Evolutionary conservation across 768 basidiomycete genomes (phyloP).

Genomic region (Boletus rex-veris): DNA sequence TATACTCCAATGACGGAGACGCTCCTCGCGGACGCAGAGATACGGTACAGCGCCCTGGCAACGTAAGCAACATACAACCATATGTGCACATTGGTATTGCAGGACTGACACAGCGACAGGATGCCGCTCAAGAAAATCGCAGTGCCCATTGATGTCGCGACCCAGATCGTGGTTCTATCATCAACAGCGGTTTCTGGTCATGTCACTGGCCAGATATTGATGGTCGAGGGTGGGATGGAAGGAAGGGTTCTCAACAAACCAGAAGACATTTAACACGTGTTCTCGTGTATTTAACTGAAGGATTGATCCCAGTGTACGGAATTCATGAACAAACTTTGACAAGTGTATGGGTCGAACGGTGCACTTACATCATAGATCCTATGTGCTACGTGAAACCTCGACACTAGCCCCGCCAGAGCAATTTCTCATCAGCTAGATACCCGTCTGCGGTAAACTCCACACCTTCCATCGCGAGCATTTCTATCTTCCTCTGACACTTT

Average conservation of each 20-base stretch:
- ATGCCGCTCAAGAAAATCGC: conserved; percentile 71
- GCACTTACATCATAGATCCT: not conserved
- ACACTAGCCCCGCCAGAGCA: conserved; percentile 15
- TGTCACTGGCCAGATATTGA: conserved; percentile 66
- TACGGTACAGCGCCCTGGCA: conserved; percentile 58
- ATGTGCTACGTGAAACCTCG: not conserved
- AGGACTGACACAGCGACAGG: conserved; percentile 30
- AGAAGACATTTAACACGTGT: conserved; percentile 16
- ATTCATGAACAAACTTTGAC: too few species aligned
- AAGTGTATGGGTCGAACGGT: not conserved
- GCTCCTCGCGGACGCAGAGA: conserved; percentile 49
- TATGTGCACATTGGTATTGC: too few species aligned
- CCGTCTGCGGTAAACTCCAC: conserved; percentile 48
- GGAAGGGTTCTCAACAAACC: conserved; percentile 48
- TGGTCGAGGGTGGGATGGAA: conserved; percentile 80
- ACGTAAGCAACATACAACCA: conserved; percentile 44
- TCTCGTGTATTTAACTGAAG: too few species aligned
- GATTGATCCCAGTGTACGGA: not conserved
- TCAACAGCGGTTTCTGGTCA: conserved; percentile 64
- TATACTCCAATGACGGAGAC: conserved; percentile 61
- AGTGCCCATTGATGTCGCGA: conserved; percentile 58
- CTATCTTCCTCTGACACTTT: conserved; percentile 45
- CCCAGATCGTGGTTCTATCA: conserved; percentile 58
- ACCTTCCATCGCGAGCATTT: conserved; percentile 50
- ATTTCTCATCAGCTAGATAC: conserved; percentile 30